Evolutionary conservation across 768 basidiomycete species (phyloP), one percentile per base, ranked within the genome.

Genomic region (Kwoniella mangroviensis): DNA sequence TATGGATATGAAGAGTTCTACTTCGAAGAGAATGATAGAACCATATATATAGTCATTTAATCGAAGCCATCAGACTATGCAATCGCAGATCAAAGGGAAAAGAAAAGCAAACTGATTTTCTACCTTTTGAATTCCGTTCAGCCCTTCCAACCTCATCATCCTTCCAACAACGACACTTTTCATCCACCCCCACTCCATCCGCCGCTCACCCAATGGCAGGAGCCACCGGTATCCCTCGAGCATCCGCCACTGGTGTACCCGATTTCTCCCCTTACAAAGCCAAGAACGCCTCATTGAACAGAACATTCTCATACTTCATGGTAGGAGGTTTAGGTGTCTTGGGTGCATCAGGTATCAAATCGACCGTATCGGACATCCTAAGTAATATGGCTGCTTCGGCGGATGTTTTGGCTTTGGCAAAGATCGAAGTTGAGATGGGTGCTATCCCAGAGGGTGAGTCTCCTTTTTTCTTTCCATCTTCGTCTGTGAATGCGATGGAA

Each of bases 351-450:
- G 93, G 89, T 69, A 95, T 95, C 77, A 96, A 98, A 86, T 93
- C 93, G 41, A 89, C 90, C 75, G 90, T 98, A 74, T 89, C 92
- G 71, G 95, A 96, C 84, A 95, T 98, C 85, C 87, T 99, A 70
- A 89, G 91, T 80, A 94, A 93, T 73, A 96, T 99, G 94, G 88
- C 93, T 63, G 97, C 97, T 24, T 96, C 94, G 49, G 94, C 96
- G 43, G 97, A 99, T 82, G 96, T 99, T 63, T 90, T 98, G 77
- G 97, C 97, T 60, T 88, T 98, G 74, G 97, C 97, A 71, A 98
- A 98, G 86, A 93, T 98, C 71, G 97, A 99, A 85, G 89, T 99
- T 69, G 93, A 96, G 49, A 89, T 99, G 70, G 85, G 85, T 65
- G 86, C 85, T 70, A 98, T 99, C 80, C 97, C 97, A 45, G 94